Conservation (phyloP, 176 grass and related monocot genomes). For the Paspalum notatum region DNA sequence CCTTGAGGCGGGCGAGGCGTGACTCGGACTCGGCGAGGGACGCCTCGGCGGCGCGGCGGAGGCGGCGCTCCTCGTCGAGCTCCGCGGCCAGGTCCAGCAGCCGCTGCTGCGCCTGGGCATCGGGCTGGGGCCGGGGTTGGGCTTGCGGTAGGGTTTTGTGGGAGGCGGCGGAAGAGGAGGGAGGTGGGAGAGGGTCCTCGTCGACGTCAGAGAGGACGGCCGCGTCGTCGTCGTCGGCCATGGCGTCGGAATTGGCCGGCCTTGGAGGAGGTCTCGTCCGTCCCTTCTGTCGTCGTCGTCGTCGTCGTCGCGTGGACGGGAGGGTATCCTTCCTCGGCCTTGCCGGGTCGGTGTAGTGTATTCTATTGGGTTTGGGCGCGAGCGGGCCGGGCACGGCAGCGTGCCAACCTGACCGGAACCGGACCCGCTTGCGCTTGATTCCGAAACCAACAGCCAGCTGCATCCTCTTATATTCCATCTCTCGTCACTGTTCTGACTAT, state of each 20-base stretch:
- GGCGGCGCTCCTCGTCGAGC: conserved; percentile 79
- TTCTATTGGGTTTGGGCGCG: conserved; percentile 16
- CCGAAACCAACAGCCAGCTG: no score
- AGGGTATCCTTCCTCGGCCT: neutral
- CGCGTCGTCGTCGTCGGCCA: conserved; percentile 77
- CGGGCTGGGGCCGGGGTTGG: neutral
- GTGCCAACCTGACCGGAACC: neutral
- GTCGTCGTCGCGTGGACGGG: conserved; percentile 33
- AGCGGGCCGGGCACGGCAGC: conserved; percentile 11
- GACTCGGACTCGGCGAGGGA: conserved; percentile 45
- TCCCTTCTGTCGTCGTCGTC: neutral
- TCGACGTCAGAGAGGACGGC: conserved; percentile 89
- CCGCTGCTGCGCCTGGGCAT: conserved; percentile 24
- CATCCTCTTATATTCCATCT: no score
- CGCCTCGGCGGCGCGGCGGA: conserved; percentile 55
- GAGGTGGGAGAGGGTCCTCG: conserved; percentile 56
- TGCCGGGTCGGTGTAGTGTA: neutral
- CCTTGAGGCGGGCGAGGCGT: conserved; percentile 65
- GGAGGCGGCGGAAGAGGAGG: conserved; percentile 1
- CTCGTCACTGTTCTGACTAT: no score
- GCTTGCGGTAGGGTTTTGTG: conserved; percentile 12
- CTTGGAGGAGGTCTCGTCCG: neutral
- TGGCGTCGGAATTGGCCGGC: conserved; percentile 33
- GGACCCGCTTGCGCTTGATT: no score
- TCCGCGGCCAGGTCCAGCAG: conserved; percentile 61